These are phyloP conservation scores for Acacia acuminata DNA, from an alignment of 306 rosid genomes.

Conservation along the genomic window DNA sequence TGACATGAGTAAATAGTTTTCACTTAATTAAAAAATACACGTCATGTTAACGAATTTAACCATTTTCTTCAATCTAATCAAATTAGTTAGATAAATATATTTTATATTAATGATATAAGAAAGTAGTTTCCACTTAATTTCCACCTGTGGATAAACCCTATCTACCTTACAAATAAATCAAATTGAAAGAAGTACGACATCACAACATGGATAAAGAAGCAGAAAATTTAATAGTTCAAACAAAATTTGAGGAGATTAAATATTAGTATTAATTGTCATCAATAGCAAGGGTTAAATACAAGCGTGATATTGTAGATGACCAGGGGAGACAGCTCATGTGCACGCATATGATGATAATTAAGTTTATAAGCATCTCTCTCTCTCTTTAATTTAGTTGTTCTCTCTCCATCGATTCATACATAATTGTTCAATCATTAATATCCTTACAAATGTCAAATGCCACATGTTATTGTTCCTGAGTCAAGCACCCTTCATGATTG, in stretches of 20 bases:
- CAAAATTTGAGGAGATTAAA: not conserved
- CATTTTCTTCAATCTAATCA: no score
- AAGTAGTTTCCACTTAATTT: not conserved
- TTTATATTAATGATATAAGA: no score
- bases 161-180: not conserved
- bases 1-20: no score
- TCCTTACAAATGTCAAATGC: constrained; percentile 18
- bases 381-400: not conserved
- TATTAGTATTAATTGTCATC: not conserved
- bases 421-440: not conserved
- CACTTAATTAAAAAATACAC: no score
- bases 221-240: not conserved
- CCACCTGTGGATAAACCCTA: not conserved
- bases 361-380: not conserved
- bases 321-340: constrained; percentile 6
- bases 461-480: constrained; percentile 24
- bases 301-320: not conserved
- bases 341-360: not conserved
- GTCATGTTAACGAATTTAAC: no score
- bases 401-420: not conserved
- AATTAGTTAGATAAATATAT: no score
- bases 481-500: constrained; percentile 32
- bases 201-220: not conserved
- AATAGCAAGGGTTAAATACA: not conserved
- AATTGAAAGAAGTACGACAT: not conserved